Evolutionary conservation across 805 yeast genomes (phyloP).

Genomic region (Candida silvicultrix): DNA sequence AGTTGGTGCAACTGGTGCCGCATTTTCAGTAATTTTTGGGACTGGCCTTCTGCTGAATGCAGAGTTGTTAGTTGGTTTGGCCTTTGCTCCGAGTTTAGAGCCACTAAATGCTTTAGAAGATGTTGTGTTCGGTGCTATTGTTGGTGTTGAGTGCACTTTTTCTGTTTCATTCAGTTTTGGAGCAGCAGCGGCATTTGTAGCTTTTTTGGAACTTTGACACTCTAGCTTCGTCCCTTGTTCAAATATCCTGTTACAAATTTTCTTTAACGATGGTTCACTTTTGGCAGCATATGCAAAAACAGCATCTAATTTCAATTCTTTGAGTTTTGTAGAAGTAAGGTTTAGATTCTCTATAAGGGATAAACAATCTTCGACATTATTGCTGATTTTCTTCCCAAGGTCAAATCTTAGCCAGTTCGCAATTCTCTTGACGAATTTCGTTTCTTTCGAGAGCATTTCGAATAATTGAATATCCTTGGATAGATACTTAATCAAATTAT

Average conservation of each 20-base stretch:
- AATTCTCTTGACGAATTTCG: background rate
- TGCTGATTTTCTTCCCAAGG: background rate
- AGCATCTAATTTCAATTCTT: background rate
- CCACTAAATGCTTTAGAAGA: too few relatives aligned
- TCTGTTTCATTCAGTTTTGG: background rate
- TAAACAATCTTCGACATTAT: background rate
- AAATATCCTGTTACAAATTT: background rate
- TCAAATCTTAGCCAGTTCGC: conserved; percentile 5
- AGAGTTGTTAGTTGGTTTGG: background rate
- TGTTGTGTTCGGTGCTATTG: too few relatives aligned
- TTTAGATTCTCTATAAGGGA: background rate
- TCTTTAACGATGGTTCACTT: background rate
- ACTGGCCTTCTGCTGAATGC: background rate
- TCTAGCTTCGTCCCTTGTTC: background rate
- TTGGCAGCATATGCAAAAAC: background rate
- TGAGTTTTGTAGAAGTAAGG: background rate
- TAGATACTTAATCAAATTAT: background rate
- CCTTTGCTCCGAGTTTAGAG: background rate
- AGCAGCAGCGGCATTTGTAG: background rate
- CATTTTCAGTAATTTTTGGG: too few relatives aligned
- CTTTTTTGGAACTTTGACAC: too few relatives aligned
- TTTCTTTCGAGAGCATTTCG: background rate
- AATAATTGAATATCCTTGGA: background rate
- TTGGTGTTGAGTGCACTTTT: background rate
- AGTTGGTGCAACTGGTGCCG: too few relatives aligned